Conservation (phyloP, 371 early-diverging fungal genomes). For the Mortierella sp. region DNA sequence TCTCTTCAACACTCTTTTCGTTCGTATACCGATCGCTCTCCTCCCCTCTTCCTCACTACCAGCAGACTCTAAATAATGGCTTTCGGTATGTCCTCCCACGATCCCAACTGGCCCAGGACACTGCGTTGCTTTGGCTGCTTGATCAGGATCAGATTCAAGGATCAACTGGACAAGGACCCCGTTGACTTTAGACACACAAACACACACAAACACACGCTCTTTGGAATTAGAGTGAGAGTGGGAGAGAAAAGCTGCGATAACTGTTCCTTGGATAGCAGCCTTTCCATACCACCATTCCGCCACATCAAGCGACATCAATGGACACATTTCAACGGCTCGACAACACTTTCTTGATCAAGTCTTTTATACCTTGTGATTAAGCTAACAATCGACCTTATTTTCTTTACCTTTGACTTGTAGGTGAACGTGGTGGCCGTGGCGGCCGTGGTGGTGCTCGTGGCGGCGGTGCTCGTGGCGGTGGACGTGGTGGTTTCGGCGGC, state of each 20-base stretch:
- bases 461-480: constrained; percentile 38
- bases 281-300: too few species aligned
- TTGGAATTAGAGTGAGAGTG: too few species aligned
- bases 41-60: background rate
- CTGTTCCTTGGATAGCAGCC: too few species aligned
- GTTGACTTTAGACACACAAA: too few species aligned
- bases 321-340: too few species aligned
- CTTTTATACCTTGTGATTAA: background rate
- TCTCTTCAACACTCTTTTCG: background rate
- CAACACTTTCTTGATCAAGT: background rate
- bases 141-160: background rate
- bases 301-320: too few species aligned
- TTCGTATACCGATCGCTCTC: background rate
- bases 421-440: constrained; percentile 58
- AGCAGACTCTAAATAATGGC: constrained; percentile 4
- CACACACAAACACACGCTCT: too few species aligned
- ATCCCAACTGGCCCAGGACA: background rate
- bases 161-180: background rate
- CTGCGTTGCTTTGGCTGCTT: background rate
- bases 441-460: constrained; percentile 39
- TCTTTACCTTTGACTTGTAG: constrained; percentile 19
- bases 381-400: background rate
- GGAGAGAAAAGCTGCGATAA: too few species aligned
- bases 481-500: constrained; percentile 27
- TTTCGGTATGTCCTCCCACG: constrained; percentile 9